Conservation (phyloP, 345 rosid species). For the Lepidium africanum region DNA sequence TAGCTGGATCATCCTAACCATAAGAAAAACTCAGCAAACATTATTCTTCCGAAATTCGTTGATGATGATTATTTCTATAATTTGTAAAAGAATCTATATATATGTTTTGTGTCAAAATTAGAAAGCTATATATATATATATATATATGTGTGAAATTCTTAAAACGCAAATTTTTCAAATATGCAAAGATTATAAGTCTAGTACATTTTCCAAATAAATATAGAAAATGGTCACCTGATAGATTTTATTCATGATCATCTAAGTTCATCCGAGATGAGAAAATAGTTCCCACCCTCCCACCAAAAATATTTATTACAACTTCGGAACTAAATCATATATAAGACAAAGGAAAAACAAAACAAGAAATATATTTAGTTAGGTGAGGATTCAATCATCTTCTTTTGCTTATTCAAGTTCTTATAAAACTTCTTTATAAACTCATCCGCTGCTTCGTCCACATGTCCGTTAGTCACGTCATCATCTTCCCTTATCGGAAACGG, state of each 20-base stretch:
- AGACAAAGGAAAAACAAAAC: background rate
- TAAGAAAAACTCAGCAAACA: too few relatives aligned
- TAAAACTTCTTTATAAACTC: slow-evolving; percentile 80
- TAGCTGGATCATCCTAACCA: too few relatives aligned
- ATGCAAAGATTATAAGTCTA: too few relatives aligned
- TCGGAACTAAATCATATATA: background rate
- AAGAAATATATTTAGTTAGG: background rate
- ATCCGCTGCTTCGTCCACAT: slow-evolving; percentile 69
- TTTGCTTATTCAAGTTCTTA: slow-evolving; percentile 53
- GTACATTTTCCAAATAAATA: background rate
- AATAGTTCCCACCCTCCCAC: slow-evolving; percentile 1
- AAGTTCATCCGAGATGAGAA: slow-evolving; percentile 14
- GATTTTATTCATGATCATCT: slow-evolving; percentile 8
- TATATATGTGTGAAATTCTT: too few relatives aligned
- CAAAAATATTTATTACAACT: slow-evolving; percentile 19
- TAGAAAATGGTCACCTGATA: background rate
- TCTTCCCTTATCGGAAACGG: slow-evolving; percentile 65
- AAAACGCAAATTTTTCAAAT: too few relatives aligned
- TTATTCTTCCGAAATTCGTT: too few relatives aligned
- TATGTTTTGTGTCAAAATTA: too few relatives aligned
- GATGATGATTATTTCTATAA: too few relatives aligned
- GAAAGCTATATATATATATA: too few relatives aligned
- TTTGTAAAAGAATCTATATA: too few relatives aligned
- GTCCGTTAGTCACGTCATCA: slow-evolving; percentile 39
- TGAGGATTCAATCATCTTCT: slow-evolving; percentile 23